Conservation (phyloP, 2,329 filamentous ascomycete species). For the Beauveria australis region DNA sequence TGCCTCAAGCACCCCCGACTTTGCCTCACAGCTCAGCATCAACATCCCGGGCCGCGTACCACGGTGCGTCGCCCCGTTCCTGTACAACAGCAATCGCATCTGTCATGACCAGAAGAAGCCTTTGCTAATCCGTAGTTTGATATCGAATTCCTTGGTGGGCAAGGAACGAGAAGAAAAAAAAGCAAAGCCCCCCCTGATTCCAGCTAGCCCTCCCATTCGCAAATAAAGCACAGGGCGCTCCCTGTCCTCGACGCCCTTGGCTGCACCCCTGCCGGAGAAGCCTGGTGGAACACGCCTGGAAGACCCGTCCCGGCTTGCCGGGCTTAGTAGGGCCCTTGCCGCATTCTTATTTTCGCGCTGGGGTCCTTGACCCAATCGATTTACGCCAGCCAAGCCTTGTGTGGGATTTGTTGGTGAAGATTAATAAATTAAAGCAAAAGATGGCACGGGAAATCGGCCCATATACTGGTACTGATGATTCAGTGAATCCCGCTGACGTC, state of each 20-base stretch:
- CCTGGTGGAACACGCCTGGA: constrained; percentile 6
- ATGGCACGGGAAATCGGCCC: no score
- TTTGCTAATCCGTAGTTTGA: not conserved
- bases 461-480: no score
- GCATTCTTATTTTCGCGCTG: no score
- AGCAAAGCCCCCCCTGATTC: not conserved
- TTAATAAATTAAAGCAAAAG: no score
- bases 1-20: not conserved
- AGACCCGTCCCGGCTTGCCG: not conserved
- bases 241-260: not conserved
- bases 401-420: no score
- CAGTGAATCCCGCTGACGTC: no score
- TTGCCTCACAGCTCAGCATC: not conserved
- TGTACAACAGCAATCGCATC: not conserved
- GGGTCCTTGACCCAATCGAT: no score
- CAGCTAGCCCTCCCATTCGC: not conserved
- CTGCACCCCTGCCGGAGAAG: constrained; percentile 4
- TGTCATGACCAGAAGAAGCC: not conserved
- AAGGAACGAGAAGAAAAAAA: no score
- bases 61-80: not conserved
- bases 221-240: constrained; percentile 4
- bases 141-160: not conserved
- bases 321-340: no score
- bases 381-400: no score
- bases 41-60: not conserved